Percentiles rank a stretch among this genome's conserved stretches.
These are phyloP conservation scores for Metschnikowia rubicola DNA, from an alignment of 805 yeast genomes.

Conservation along the genomic window DNA sequence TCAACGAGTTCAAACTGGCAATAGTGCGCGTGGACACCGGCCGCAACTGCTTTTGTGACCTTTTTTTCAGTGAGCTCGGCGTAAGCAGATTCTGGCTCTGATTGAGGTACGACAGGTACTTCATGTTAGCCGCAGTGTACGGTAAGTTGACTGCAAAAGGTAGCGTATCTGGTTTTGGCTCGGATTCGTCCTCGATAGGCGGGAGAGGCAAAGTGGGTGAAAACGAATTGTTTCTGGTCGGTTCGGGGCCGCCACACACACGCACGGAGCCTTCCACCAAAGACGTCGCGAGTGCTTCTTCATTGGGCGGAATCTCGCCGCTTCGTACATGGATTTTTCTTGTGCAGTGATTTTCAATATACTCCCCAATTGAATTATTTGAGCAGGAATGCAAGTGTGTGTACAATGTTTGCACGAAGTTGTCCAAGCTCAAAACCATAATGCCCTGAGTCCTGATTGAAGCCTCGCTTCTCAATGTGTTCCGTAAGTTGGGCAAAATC, in stretches of 20 bases:
- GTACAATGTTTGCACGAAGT: slow-evolving; percentile 6
- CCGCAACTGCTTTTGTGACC: neutral
- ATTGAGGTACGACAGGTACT: slow-evolving; percentile 16
- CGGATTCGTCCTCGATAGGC: neutral
- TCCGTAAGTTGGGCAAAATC: neutral
- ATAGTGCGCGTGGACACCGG: slow-evolving; percentile 3
- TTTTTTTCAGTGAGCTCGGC: neutral
- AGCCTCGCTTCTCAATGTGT: slow-evolving; percentile 5
- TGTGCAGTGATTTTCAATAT: slow-evolving; percentile 7
- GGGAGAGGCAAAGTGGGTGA: slow-evolving; percentile 15
- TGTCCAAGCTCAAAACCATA: slow-evolving; percentile 5
- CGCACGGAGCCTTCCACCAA: slow-evolving; percentile 3
- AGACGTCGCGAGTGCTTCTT: slow-evolving; percentile 2
- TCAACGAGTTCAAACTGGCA: slow-evolving; percentile 10
- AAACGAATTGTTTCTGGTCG: slow-evolving; percentile 4
- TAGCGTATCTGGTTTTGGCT: neutral
- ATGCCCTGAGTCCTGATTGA: slow-evolving; percentile 1
- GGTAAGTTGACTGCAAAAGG: neutral
- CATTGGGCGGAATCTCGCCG: slow-evolving; percentile 1
- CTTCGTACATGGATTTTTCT: slow-evolving; percentile 2
- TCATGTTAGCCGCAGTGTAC: slow-evolving; percentile 9
- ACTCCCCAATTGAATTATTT: slow-evolving; percentile 1
- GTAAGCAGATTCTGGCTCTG: slow-evolving; percentile 5
- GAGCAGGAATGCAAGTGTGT: neutral
- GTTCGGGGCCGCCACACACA: neutral